Conservation (phyloP, 352 stramenopile species). For the Globisporangium nunn region DNA sequence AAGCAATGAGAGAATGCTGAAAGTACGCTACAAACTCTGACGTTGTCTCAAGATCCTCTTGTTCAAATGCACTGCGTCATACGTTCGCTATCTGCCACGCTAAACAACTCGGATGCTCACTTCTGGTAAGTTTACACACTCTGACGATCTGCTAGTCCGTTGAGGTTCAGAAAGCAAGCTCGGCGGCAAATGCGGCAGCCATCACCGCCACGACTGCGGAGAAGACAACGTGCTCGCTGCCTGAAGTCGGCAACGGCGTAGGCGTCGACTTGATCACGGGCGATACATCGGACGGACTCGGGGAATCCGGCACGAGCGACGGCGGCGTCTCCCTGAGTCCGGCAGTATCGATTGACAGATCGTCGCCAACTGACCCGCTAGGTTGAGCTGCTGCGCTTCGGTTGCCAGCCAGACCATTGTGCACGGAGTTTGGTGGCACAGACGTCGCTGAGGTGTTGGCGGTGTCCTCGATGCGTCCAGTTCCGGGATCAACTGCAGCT, state of each 20-base stretch:
- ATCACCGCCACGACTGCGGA: background rate
- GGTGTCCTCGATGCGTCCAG: background rate
- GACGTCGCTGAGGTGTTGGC: background rate
- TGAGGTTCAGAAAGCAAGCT: background rate
- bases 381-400: background rate
- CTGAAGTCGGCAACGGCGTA: background rate
- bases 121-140: background rate
- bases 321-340: conserved; percentile 7
- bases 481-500: background rate
- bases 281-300: background rate
- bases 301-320: conserved; percentile 2
- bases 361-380: conserved; percentile 1
- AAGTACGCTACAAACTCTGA: background rate
- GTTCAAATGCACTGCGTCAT: background rate
- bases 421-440: background rate
- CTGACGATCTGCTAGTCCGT: background rate
- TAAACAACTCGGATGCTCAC: background rate
- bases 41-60: background rate
- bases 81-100: background rate
- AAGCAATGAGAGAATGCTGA: background rate
- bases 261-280: background rate
- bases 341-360: background rate
- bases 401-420: background rate
- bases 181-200: background rate
- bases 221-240: background rate